phyloP scores from a whole-genome alignment of 306 rosid species.

The Elaeagnus macrophylla region DNA sequence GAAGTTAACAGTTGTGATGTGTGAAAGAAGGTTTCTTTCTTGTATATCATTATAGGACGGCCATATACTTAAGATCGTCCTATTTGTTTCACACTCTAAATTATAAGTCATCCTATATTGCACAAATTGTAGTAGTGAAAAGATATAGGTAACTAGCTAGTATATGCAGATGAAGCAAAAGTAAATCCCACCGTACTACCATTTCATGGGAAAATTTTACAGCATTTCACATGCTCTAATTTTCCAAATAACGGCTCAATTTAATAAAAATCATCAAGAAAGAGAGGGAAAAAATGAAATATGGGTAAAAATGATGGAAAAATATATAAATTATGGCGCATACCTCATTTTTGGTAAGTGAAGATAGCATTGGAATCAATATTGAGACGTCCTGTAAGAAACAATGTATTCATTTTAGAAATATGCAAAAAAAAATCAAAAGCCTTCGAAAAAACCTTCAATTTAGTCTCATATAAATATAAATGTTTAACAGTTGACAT shows the following conservation, averaged over 20 bases:
- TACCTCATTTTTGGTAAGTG: conserved; percentile 87
- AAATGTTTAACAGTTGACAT: conserved; percentile 80
- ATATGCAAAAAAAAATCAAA: too few relatives aligned
- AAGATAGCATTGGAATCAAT: conserved; percentile 85
- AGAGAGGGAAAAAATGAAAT: conserved; percentile 4
- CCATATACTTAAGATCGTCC: too few relatives aligned
- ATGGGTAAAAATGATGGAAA: too few relatives aligned
- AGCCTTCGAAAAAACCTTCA: conserved; percentile 45
- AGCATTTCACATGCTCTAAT: background rate
- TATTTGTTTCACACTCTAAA: too few relatives aligned
- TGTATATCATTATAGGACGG: too few relatives aligned
- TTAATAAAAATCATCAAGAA: background rate
- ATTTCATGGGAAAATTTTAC: too few relatives aligned
- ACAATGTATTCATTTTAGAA: conserved; percentile 8
- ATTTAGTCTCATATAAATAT: conserved; percentile 88
- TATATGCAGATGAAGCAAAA: background rate
- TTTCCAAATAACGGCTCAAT: background rate
- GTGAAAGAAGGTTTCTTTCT: too few relatives aligned
- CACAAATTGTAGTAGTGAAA: too few relatives aligned
- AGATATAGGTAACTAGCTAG: too few relatives aligned
- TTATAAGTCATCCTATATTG: too few relatives aligned
- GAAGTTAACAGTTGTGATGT: too few relatives aligned
- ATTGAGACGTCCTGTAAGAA: conserved; percentile 86
- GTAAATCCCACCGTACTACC: too few relatives aligned
- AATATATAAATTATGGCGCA: conserved; percentile 17